phyloP scores from a whole-genome alignment of 345 rosid genomes.

The Clausena lansium region DNA sequence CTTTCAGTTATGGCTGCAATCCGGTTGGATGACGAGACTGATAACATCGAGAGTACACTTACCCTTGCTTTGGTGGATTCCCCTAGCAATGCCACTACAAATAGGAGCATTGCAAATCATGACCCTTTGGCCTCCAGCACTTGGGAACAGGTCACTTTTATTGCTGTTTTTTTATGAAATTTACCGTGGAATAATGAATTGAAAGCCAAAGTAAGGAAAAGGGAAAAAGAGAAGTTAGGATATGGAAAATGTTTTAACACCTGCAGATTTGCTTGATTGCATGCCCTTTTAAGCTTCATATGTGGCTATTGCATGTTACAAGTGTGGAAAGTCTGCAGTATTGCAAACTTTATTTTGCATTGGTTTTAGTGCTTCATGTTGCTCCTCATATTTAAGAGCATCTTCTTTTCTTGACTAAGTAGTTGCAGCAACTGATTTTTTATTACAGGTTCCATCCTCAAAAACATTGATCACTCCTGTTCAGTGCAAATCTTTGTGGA shows the following conservation, averaged over 20 bases:
- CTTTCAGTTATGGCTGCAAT: slow-evolving; percentile 82
- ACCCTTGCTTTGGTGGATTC: slow-evolving; percentile 56
- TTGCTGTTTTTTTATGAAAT: slow-evolving; percentile 1
- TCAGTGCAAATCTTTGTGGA: slow-evolving; percentile 95
- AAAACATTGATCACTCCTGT: slow-evolving; percentile 95
- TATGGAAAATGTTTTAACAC: neutral
- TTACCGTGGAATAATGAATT: neutral
- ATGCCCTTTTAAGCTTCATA: neutral
- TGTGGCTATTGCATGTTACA: too few relatives aligned
- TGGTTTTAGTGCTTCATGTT: neutral
- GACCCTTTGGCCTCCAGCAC: slow-evolving; percentile 94
- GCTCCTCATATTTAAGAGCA: neutral
- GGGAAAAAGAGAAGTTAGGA: neutral
- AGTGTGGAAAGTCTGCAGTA: neutral
- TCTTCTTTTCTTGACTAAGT: neutral
- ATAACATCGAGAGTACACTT: slow-evolving; percentile 68
- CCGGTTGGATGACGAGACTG: slow-evolving; percentile 73
- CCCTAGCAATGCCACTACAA: slow-evolving; percentile 37
- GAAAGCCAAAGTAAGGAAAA: neutral
- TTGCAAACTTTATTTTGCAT: neutral
- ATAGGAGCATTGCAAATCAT: slow-evolving; percentile 49
- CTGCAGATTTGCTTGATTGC: neutral
- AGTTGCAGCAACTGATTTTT: slow-evolving; percentile 9
- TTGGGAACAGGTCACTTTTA: slow-evolving; percentile 78
- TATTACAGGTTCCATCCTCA: slow-evolving; percentile 60